These are phyloP conservation scores for Glutinoglossum americanum DNA, from an alignment of 495 filamentous ascomycete genomes.

Conservation along the genomic window DNA sequence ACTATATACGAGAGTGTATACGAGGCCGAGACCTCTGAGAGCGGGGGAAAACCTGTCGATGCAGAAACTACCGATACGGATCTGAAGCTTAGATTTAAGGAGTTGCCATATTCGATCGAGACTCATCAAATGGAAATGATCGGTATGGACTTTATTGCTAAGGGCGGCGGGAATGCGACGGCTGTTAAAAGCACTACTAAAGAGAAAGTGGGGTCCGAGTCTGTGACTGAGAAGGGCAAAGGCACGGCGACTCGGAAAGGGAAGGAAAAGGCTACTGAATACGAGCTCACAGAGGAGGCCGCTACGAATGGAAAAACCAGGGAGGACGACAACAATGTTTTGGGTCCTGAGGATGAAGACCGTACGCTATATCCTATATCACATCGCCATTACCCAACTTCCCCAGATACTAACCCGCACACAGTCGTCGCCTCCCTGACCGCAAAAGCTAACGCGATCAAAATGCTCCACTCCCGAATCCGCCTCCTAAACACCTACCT, in stretches of 20 bases:
- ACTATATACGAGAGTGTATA: constrained; percentile 76
- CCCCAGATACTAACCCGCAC: neutral
- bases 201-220: constrained; percentile 1
- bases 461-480: constrained; percentile 74
- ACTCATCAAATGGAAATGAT: constrained; percentile 97
- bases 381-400: neutral
- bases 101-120: constrained; percentile 70
- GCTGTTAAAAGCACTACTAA: constrained; percentile 23
- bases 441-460: constrained; percentile 76
- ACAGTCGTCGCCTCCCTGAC: constrained; percentile 48
- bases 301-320: constrained; percentile 19
- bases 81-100: constrained; percentile 50
- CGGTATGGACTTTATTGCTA: constrained; percentile 72
- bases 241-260: neutral
- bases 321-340: constrained; percentile 15
- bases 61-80: constrained; percentile 24
- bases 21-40: constrained; percentile 35
- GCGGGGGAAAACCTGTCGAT: constrained; percentile 50
- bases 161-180: constrained; percentile 57
- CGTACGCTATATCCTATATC: constrained; percentile 19
- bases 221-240: constrained; percentile 9
- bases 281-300: constrained; percentile 5
- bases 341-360: constrained; percentile 67
- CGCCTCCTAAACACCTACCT: constrained; percentile 66
- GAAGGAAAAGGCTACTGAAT: constrained; percentile 8